Percentiles rank a stretch among this genome's conserved stretches.
Conservation (phyloP, 2,329 filamentous ascomycete species). For the Zopfia rhizophila region DNA sequence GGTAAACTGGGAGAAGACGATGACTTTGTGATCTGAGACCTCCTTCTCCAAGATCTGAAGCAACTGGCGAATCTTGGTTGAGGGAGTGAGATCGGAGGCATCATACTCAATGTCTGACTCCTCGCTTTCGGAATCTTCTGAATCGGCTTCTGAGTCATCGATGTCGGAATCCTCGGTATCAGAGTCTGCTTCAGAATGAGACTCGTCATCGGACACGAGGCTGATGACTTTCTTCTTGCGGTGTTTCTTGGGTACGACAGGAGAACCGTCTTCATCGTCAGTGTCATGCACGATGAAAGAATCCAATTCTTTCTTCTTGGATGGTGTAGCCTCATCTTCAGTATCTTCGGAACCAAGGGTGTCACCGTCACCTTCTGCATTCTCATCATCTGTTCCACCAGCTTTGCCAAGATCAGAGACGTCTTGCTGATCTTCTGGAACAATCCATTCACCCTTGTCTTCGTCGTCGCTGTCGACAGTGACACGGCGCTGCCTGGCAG, state of each 20-base stretch:
- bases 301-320: conserved; percentile 28
- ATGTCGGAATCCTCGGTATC: conserved; percentile 41
- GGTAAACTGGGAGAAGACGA: conserved; percentile 98
- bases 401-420: conserved; percentile 75
- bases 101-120: conserved; percentile 52
- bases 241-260: conserved; percentile 36
- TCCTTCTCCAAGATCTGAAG: conserved; percentile 84
- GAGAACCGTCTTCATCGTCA: conserved; percentile 52
- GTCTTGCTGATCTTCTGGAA: conserved; percentile 72
- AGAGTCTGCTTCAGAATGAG: conserved; percentile 38
- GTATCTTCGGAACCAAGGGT: conserved; percentile 78
- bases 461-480: conserved; percentile 75
- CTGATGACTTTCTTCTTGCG: conserved; percentile 60
- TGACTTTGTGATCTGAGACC: conserved; percentile 87
- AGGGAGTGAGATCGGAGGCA: conserved; percentile 67
- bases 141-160: conserved; percentile 53
- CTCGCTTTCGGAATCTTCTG: conserved; percentile 50
- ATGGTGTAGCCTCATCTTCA: conserved; percentile 56
- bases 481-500: conserved; percentile 50
- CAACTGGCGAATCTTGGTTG: conserved; percentile 91
- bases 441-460: conserved; percentile 82
- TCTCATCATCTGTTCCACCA: conserved; percentile 86
- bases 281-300: conserved; percentile 51
- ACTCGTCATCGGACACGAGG: conserved; percentile 61
- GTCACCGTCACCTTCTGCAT: conserved; percentile 87